Evolutionary conservation across 2,329 filamentous ascomycete genomes (phyloP).

Genomic region (Chaetomium olivaceum): DNA sequence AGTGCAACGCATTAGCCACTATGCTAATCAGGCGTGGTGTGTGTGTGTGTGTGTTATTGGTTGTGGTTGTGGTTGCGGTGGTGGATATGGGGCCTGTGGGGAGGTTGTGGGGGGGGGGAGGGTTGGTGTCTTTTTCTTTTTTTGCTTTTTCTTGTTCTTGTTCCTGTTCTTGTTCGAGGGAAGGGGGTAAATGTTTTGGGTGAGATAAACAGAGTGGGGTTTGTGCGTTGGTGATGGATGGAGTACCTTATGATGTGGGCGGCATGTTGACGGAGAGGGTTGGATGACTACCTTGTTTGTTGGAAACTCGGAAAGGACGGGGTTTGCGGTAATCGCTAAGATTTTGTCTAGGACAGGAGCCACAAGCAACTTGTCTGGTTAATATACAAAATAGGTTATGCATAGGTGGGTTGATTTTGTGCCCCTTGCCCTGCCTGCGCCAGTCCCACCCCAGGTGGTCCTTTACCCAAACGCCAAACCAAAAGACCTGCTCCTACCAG

Average conservation of each 20-base stretch:
- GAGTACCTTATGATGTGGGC: too few species aligned
- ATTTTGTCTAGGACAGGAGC: neutral
- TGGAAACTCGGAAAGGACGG: neutral
- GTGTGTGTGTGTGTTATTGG: conserved; percentile 1
- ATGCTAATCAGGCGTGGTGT: conserved; percentile 27
- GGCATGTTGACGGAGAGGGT: neutral
- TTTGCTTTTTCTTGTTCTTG: too few species aligned
- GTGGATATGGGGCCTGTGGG: conserved; percentile 1
- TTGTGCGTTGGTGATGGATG: too few species aligned
- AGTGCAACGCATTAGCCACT: conserved; percentile 32
- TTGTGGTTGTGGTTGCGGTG: neutral
- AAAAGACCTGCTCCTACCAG: neutral
- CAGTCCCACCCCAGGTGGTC: neutral
- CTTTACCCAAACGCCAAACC: neutral
- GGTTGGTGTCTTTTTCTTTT: too few species aligned
- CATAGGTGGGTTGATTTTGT: neutral
- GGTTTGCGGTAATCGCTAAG: neutral
- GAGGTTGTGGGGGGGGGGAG: too few species aligned
- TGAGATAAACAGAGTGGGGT: neutral
- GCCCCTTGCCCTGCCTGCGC: neutral
- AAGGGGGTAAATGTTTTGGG: too few species aligned
- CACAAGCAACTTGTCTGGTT: too few species aligned
- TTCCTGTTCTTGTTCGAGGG: too few species aligned
- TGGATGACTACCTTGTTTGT: neutral
- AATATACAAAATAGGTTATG: neutral